phyloP scores from a whole-genome alignment of 1,284 basidiomycete species.

The Vanrija pseudolonga region DNA sequence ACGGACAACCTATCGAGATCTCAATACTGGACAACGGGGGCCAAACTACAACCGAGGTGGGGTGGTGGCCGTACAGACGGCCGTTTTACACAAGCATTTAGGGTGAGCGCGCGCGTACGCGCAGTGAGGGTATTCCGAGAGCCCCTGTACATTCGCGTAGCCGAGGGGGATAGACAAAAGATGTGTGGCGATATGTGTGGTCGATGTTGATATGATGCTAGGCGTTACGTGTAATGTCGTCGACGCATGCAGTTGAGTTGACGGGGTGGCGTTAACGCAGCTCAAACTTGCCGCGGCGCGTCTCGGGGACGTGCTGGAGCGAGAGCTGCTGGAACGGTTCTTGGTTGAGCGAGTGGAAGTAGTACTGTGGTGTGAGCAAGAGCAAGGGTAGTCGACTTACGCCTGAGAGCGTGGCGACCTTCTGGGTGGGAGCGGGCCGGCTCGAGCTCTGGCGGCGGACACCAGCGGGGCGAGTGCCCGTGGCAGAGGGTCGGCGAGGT shows the following conservation, averaged over 20 bases:
- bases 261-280: constrained; percentile 41
- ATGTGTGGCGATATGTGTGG: too few relatives aligned
- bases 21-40: too few relatives aligned
- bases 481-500: constrained; percentile 12
- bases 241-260: background rate
- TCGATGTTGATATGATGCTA: too few relatives aligned
- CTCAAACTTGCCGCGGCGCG: constrained; percentile 44
- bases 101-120: too few relatives aligned
- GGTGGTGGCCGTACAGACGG: too few relatives aligned
- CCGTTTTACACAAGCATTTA: too few relatives aligned
- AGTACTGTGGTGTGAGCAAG: constrained; percentile 69
- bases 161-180: too few relatives aligned
- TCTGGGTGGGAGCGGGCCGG: constrained; percentile 19
- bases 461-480: constrained; percentile 10
- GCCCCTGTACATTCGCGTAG: too few relatives aligned
- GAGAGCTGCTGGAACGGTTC: constrained; percentile 52
- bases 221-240: too few relatives aligned
- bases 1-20: too few relatives aligned
- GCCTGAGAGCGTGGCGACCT: constrained; percentile 43
- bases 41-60: too few relatives aligned
- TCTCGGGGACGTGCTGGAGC: constrained; percentile 48
- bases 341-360: constrained; percentile 67
- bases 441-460: constrained; percentile 18
- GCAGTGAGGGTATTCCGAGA: too few relatives aligned
- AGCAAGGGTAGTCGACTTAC: constrained; percentile 22